Percentiles rank a stretch among this genome's conserved stretches.
Evolutionary conservation across 163 green algal species (phyloP).

Genomic region (Botryococcus braunii): DNA sequence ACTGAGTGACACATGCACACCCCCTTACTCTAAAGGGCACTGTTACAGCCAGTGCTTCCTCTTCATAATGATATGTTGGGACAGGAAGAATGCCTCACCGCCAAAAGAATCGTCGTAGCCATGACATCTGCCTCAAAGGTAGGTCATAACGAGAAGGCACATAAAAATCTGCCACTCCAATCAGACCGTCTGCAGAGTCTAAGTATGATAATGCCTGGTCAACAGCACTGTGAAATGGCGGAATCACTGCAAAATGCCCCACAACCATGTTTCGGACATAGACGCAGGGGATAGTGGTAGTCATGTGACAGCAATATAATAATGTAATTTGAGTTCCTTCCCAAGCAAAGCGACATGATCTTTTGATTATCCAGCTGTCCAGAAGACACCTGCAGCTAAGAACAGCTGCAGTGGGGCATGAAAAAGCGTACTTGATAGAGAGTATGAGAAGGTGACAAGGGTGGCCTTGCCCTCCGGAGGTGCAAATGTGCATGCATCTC

Average conservation of each 20-base stretch:
- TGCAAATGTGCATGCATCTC: constrained; percentile 81
- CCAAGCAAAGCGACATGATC: too few relatives aligned
- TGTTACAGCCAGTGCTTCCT: too few relatives aligned
- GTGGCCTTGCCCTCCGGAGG: constrained; percentile 54
- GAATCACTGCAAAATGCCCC: constrained; percentile 95
- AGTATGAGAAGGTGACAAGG: constrained; percentile 98
- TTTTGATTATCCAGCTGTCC: too few relatives aligned
- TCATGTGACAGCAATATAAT: too few relatives aligned
- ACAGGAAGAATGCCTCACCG: constrained; percentile 32
- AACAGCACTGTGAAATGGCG: constrained; percentile 89
- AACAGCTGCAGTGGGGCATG: neutral
- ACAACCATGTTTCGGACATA: too few relatives aligned
- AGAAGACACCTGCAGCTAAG: too few relatives aligned
- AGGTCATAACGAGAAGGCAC: constrained; percentile 85
- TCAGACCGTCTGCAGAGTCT: constrained; percentile 48
- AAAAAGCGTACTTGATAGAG: constrained; percentile 74
- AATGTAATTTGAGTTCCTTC: too few relatives aligned
- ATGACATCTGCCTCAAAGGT: constrained; percentile 84
- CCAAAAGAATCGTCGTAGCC: constrained; percentile 90
- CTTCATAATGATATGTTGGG: too few relatives aligned
- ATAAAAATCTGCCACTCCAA: constrained; percentile 91
- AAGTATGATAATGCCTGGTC: constrained; percentile 82
- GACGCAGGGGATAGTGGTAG: too few relatives aligned
- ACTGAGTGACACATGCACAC: too few relatives aligned
- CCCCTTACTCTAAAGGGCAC: too few relatives aligned